Conservation (phyloP, 192 early-diverging fungal species). For the Linnemannia schmuckeri region DNA sequence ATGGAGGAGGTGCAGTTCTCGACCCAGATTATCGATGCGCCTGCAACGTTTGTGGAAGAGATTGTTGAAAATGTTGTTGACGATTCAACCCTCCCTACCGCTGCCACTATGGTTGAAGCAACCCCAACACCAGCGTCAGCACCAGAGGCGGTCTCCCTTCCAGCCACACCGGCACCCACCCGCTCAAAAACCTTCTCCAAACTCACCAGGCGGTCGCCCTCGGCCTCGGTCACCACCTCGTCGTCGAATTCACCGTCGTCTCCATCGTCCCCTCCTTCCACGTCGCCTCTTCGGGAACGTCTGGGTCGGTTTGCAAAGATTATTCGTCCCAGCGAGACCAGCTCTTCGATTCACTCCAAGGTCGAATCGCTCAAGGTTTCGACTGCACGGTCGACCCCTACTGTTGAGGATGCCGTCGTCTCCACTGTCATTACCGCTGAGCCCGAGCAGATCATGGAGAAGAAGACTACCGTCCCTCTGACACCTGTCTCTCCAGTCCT, state of each 20-base stretch:
- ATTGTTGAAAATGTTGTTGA: not conserved
- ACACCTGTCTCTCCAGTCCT: not conserved
- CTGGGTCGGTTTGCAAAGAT: conserved; percentile 40
- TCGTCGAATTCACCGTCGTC: not conserved
- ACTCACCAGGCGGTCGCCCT: conserved; percentile 17
- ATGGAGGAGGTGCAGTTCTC: not conserved
- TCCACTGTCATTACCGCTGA: not conserved
- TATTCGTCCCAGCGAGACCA: conserved; percentile 31
- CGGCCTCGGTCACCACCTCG: not conserved
- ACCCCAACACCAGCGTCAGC: not conserved
- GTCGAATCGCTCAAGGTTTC: conserved; percentile 9
- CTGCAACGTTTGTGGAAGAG: not conserved
- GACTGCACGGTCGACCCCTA: not conserved
- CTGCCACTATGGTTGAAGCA: not conserved
- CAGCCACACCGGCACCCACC: not conserved
- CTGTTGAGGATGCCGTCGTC: not conserved
- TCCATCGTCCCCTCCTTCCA: not conserved
- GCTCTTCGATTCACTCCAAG: conserved; percentile 32
- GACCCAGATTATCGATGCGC: not conserved
- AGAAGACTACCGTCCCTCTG: not conserved
- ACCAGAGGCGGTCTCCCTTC: not conserved
- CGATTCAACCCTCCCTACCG: not conserved
- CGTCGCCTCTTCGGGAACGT: conserved; percentile 26
- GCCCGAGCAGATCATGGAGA: not conserved
- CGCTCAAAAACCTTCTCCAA: conserved; percentile 28